Conservation (phyloP, 495 filamentous ascomycete genomes). For the Friedmanniomyces simplex region DNA sequence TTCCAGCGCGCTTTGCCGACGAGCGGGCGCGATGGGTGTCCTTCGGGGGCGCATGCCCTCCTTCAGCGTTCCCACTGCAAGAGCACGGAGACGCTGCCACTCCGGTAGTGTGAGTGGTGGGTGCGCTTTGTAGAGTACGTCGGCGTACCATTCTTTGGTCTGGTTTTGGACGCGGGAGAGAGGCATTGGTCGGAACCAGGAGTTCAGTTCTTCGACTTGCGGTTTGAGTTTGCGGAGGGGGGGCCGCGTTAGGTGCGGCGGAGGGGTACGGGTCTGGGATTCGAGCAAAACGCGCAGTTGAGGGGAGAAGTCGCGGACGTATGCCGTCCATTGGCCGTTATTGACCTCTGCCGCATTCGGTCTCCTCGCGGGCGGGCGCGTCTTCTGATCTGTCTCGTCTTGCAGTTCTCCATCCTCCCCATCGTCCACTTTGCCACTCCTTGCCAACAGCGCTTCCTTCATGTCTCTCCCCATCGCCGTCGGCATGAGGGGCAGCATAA, state of each 20-base stretch:
- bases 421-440: too few relatives aligned
- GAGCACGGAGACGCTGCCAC: constrained; percentile 48
- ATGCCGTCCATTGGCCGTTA: not conserved
- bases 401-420: not conserved
- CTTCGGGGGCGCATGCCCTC: constrained; percentile 35
- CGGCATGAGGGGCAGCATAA: constrained; percentile 41
- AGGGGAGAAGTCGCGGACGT: constrained; percentile 13
- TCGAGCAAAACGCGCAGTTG: constrained; percentile 12
- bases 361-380: not conserved
- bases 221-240: constrained; percentile 33
- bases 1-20: constrained; percentile 7
- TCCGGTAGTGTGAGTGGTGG: constrained; percentile 63
- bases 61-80: constrained; percentile 42
- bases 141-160: constrained; percentile 48
- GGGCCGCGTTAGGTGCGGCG: constrained; percentile 3
- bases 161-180: constrained; percentile 46
- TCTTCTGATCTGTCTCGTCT: not conserved
- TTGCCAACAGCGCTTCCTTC: not conserved
- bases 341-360: constrained; percentile 4
- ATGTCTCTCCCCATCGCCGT: not conserved
- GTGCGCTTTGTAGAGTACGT: constrained; percentile 44
- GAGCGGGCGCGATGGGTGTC: not conserved
- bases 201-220: constrained; percentile 48
- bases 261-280: constrained; percentile 5
- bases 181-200: constrained; percentile 52